These are phyloP conservation scores for Penicillium decumbens DNA, from an alignment of 2,329 filamentous ascomycete genomes.

Conservation along the genomic window DNA sequence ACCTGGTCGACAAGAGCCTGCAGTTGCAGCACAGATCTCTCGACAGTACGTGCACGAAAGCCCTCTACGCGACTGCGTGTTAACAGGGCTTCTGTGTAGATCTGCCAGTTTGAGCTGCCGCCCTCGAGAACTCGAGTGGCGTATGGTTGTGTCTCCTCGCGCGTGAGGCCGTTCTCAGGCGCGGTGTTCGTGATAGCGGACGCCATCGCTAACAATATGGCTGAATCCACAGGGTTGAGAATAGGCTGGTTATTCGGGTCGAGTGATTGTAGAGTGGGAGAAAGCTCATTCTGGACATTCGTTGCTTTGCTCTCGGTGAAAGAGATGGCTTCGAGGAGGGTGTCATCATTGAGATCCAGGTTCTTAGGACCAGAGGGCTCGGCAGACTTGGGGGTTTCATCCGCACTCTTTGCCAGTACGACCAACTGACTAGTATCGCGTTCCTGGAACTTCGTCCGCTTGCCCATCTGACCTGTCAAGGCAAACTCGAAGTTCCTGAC, in stretches of 20 bases:
- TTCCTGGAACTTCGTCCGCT: conserved; percentile 45
- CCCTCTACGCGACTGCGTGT: conserved; percentile 87
- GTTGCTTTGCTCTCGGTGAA: conserved; percentile 57
- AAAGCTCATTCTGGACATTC: conserved; percentile 49
- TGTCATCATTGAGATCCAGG: conserved; percentile 84
- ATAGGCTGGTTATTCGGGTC: conserved; percentile 77
- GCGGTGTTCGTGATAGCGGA: conserved; percentile 89
- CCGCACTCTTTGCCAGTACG: conserved; percentile 74
- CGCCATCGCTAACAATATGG: conserved; percentile 72
- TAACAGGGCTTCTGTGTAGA: conserved; percentile 89
- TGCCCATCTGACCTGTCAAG: conserved; percentile 80
- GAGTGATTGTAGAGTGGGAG: conserved; percentile 58
- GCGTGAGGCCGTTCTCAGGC: conserved; percentile 75
- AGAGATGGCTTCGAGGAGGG: conserved; percentile 77
- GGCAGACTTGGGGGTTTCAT: conserved; percentile 27
- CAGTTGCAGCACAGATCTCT: conserved; percentile 84
- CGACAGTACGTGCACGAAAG: conserved; percentile 78
- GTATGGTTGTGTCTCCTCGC: conserved; percentile 91
- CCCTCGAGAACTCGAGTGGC: conserved; percentile 82
- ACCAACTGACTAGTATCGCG: conserved; percentile 72
- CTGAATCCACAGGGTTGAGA: conserved; percentile 77
- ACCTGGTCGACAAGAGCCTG: conserved; percentile 95
- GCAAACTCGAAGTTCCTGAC: conserved; percentile 72
- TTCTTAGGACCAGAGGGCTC: conserved; percentile 56
- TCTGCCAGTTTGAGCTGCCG: conserved; percentile 93